Evolutionary conservation across 1,139 yeast species (phyloP).

Genomic region (Ogataea hybrid): DNA sequence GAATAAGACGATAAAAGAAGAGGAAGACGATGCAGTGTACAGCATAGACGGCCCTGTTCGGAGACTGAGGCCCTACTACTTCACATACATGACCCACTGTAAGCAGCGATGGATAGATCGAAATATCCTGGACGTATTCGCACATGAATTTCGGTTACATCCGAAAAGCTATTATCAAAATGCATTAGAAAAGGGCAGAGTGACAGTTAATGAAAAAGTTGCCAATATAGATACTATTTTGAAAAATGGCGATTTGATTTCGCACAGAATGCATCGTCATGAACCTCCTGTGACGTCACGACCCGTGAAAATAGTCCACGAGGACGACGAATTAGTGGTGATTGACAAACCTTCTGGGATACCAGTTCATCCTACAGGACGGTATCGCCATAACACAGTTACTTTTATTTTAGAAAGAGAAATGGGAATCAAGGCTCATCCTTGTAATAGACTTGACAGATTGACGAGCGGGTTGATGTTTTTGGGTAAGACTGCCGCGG

Average conservation of each 20-base stretch:
- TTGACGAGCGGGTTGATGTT: conserved; percentile 95
- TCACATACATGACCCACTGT: conserved; percentile 87
- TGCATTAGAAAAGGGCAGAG: conserved; percentile 72
- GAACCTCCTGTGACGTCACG: conserved; percentile 85
- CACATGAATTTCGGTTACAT: conserved; percentile 81
- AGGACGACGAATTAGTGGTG: conserved; percentile 76
- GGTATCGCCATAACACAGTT: conserved; percentile 82
- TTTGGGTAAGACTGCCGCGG: conserved; percentile 76
- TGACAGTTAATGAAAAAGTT: conserved; percentile 62
- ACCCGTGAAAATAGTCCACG: conserved; percentile 69
- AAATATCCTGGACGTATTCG: conserved; percentile 73
- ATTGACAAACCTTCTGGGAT: conserved; percentile 94
- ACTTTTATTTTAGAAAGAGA: conserved; percentile 80
- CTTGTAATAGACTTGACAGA: conserved; percentile 89
- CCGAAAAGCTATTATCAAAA: conserved; percentile 64
- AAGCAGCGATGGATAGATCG: conserved; percentile 90
- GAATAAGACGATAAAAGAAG: conserved; percentile 50
- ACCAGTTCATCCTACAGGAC: conserved; percentile 96
- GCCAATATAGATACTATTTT: conserved; percentile 68
- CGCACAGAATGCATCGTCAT: conserved; percentile 82
- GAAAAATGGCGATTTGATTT: conserved; percentile 79
- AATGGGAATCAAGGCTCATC: conserved; percentile 63
- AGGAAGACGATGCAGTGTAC: conserved; percentile 53
- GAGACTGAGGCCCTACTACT: conserved; percentile 80
- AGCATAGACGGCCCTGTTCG: conserved; percentile 60